Evolutionary conservation across 257 asterid genomes (phyloP).

Genomic region (Coffea canephora): DNA sequence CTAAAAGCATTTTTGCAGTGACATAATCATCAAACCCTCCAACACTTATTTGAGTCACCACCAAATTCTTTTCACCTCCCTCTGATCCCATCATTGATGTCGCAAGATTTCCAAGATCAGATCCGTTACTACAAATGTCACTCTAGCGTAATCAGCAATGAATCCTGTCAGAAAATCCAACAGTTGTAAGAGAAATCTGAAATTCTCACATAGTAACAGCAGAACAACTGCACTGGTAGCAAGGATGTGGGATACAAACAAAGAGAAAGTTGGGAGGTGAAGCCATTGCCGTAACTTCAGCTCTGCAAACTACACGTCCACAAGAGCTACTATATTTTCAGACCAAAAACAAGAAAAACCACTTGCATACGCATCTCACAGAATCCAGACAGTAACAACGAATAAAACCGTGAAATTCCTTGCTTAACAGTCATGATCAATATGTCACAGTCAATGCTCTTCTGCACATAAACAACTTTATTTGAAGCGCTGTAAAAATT

Average conservation of each 20-base stretch:
- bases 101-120: not conserved
- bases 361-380: not conserved
- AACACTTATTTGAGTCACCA: constrained; percentile 76
- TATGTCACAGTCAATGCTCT: not conserved
- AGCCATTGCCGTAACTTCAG: not conserved
- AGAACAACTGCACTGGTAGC: not conserved
- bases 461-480: not conserved
- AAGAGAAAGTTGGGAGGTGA: not conserved
- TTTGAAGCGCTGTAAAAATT: not conserved
- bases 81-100: constrained; percentile 48
- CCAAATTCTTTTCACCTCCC: constrained; percentile 34
- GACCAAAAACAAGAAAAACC: not conserved
- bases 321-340: not conserved
- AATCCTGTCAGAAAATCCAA: not conserved
- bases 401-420: not conserved
- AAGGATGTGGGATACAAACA: not conserved
- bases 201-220: not conserved
- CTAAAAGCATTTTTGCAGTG: constrained; percentile 62
- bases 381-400: not conserved
- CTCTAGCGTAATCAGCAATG: not conserved
- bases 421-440: not conserved
- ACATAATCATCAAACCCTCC: constrained; percentile 59
- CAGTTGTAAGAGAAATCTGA: not conserved
- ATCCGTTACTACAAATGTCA: not conserved
- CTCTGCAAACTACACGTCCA: not conserved